Evolutionary conservation across 352 stramenopile species (phyloP).

Genomic region (Phytophthora syringae): DNA sequence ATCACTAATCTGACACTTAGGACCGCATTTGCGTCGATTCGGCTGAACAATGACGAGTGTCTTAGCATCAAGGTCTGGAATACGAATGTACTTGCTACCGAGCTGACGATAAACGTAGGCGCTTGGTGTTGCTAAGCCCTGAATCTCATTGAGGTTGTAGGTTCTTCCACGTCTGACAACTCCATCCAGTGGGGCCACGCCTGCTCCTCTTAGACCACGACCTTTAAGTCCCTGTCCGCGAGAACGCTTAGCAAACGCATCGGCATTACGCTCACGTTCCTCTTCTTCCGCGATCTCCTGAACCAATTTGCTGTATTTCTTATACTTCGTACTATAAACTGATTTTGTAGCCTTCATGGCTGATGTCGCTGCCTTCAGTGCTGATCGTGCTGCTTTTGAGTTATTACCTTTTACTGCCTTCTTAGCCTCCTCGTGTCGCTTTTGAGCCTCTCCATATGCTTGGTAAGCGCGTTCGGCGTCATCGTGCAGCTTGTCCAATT

Average conservation of each 20-base stretch:
- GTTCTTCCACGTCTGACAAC: slow-evolving; percentile 6
- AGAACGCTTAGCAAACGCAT: too few species aligned
- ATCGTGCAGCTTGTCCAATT: slow-evolving; percentile 13
- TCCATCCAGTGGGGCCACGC: slow-evolving; percentile 2
- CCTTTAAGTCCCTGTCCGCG: not conserved
- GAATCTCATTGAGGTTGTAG: slow-evolving; percentile 25
- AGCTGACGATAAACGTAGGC: slow-evolving; percentile 6
- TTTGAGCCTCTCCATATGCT: slow-evolving; percentile 14
- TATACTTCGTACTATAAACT: slow-evolving; percentile 1
- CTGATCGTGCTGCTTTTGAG: slow-evolving; percentile 6
- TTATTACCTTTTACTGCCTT: not conserved
- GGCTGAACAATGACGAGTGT: slow-evolving; percentile 8
- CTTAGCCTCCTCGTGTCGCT: slow-evolving; percentile 12
- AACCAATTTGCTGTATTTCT: too few species aligned
- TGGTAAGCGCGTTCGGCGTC: slow-evolving; percentile 10
- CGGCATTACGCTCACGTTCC: too few species aligned
- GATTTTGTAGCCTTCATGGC: slow-evolving; percentile 11
- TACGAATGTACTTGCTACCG: slow-evolving; percentile 18
- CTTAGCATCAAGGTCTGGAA: slow-evolving; percentile 13
- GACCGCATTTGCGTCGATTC: not conserved
- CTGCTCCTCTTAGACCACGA: slow-evolving; percentile 11
- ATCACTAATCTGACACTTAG: slow-evolving; percentile 5
- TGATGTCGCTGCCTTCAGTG: slow-evolving; percentile 7
- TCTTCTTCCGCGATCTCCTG: too few species aligned
- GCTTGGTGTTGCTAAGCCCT: slow-evolving; percentile 5